phyloP scores from a whole-genome alignment of 352 stramenopile species.

The Pythium chondricola region DNA sequence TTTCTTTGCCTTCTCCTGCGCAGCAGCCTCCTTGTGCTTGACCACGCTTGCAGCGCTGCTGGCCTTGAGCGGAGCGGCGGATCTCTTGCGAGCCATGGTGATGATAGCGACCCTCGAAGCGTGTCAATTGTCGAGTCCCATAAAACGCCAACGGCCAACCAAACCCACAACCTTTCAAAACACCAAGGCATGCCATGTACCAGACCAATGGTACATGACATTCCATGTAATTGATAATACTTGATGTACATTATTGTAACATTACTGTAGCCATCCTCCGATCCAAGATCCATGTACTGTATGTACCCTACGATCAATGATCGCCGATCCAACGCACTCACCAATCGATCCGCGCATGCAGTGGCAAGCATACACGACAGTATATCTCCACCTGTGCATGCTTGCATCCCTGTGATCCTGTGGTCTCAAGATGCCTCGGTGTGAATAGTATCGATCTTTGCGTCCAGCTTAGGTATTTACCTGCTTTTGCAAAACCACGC shows the following conservation, averaged over 20 bases:
- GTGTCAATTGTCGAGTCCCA: conserved; percentile 13
- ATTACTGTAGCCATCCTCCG: no score
- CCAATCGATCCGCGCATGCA: no score
- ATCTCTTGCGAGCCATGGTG: conserved; percentile 18
- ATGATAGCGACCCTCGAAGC: neutral
- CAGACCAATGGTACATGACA: conserved; percentile 5
- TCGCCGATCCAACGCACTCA: no score
- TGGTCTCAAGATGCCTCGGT: no score
- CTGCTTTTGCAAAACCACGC: no score
- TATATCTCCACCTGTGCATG: no score
- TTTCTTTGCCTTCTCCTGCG: neutral
- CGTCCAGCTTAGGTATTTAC: no score
- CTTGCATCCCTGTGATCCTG: no score
- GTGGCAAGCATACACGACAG: no score
- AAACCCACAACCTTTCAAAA: conserved; percentile 24
- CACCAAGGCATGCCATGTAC: conserved; percentile 4
- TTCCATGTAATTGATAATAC: neutral
- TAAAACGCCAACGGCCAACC: conserved; percentile 17
- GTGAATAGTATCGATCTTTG: no score
- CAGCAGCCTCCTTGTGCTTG: conserved; percentile 15
- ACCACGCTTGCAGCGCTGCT: conserved; percentile 14
- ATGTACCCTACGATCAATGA: no score
- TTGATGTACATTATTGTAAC: neutral
- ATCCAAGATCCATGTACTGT: no score
- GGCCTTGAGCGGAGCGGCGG: conserved; percentile 19